Percentiles rank a stretch among this genome's conserved stretches.
These are phyloP conservation scores for Fagus crenata DNA, from an alignment of 306 rosid genomes.

Conservation along the genomic window DNA sequence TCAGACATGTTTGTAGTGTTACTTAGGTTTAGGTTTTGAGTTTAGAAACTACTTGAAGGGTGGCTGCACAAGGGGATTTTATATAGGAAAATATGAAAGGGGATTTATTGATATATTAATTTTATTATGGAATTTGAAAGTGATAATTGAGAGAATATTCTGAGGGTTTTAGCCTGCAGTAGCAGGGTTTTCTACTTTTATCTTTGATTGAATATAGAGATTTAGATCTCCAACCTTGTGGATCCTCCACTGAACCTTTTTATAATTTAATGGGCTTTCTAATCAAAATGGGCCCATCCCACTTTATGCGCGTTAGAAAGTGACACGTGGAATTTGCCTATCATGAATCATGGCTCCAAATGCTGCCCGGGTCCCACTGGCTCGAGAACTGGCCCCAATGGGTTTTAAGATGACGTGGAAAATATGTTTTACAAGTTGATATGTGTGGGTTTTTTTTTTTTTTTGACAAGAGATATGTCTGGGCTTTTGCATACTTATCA, in stretches of 20 bases:
- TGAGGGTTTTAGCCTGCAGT: slow-evolving; percentile 1
- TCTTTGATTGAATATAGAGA: background rate
- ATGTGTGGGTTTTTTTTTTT: slow-evolving; percentile 14
- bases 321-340: slow-evolving; percentile 31
- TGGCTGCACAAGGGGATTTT: slow-evolving; percentile 29
- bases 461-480: background rate
- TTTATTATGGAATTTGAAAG: background rate
- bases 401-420: slow-evolving; percentile 28
- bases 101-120: background rate
- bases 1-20: slow-evolving; percentile 43
- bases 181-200: background rate
- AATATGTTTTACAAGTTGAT: slow-evolving; percentile 17
- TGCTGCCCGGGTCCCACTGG: slow-evolving; percentile 19
- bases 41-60: slow-evolving; percentile 19
- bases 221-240: slow-evolving; percentile 39
- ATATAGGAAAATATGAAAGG: slow-evolving; percentile 22
- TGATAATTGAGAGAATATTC: slow-evolving; percentile 40
- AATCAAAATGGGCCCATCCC: slow-evolving; percentile 49
- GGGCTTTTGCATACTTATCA: slow-evolving; percentile 32
- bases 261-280: slow-evolving; percentile 42
- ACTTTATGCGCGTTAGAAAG: slow-evolving; percentile 34
- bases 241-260: slow-evolving; percentile 53
- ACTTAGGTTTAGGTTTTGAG: slow-evolving; percentile 7
- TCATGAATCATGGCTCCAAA: slow-evolving; percentile 11
- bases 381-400: slow-evolving; percentile 32